Percentiles rank a stretch among this genome's conserved stretches.
Evolutionary conservation across 768 basidiomycete species (phyloP).

Genomic region (Lactarius quietus): DNA sequence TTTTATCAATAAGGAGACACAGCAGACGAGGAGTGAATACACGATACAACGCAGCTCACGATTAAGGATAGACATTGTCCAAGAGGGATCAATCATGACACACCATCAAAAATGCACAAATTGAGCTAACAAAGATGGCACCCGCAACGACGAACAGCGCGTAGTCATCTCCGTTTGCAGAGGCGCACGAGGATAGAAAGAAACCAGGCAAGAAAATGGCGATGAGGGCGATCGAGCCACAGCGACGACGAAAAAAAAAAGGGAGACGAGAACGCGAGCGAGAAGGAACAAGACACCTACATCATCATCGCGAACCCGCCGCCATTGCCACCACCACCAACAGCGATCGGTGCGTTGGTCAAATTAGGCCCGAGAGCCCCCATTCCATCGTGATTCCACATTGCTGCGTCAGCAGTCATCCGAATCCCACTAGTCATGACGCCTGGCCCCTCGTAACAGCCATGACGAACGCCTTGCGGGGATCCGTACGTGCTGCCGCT

Average conservation of each 20-base stretch:
- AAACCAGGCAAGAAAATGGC: conserved; percentile 8
- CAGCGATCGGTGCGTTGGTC: conserved; percentile 35
- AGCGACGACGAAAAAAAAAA: conserved; percentile 11
- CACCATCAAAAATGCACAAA: background rate
- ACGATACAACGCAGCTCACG: conserved; percentile 17
- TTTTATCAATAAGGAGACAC: conserved; percentile 7
- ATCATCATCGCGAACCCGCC: conserved; percentile 41
- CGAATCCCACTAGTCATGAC: conserved; percentile 24
- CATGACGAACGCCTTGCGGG: conserved; percentile 30
- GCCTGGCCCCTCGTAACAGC: conserved; percentile 37
- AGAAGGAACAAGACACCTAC: conserved; percentile 19
- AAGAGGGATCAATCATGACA: conserved; percentile 10
- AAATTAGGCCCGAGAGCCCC: conserved; percentile 35
- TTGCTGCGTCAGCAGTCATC: conserved; percentile 31
- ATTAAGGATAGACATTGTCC: conserved; percentile 16
- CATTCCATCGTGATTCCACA: conserved; percentile 30
- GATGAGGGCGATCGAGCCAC: conserved; percentile 11
- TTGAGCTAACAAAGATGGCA: conserved; percentile 6
- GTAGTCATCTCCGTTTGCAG: conserved; percentile 13
- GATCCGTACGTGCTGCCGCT: conserved; percentile 36
- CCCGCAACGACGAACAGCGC: background rate
- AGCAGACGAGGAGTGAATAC: conserved; percentile 12
- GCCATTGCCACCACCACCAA: conserved; percentile 36
- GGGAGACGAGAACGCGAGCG: background rate
- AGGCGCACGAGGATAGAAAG: conserved; percentile 9